These are phyloP conservation scores for Pseudocercospora eumusae DNA, from an alignment of 2,329 filamentous ascomycete genomes.

Conservation along the genomic window DNA sequence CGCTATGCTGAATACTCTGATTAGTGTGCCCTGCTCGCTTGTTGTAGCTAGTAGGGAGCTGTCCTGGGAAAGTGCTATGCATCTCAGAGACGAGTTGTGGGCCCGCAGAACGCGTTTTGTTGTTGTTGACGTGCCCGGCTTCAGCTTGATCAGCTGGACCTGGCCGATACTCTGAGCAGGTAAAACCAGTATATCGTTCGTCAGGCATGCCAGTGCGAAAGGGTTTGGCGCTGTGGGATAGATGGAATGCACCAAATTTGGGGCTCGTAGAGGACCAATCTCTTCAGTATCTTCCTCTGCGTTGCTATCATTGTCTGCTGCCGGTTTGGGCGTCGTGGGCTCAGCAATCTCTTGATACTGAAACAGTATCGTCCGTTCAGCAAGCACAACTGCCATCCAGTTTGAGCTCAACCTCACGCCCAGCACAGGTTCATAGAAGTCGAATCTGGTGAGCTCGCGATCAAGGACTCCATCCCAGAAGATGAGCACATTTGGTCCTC, in stretches of 20 bases:
- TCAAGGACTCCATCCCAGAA: conserved; percentile 89
- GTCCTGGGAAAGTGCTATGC: conserved; percentile 76
- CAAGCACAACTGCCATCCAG: conserved; percentile 74
- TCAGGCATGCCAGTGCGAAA: conserved; percentile 76
- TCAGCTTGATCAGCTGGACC: conserved; percentile 79
- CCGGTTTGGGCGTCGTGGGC: not conserved
- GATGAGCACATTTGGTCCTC: conserved; percentile 37
- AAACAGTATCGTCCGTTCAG: conserved; percentile 36
- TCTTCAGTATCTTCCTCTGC: conserved; percentile 48
- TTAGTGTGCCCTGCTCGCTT: conserved; percentile 87
- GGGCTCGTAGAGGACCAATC: conserved; percentile 23
- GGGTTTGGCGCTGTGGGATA: conserved; percentile 88
- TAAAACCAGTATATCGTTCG: conserved; percentile 72
- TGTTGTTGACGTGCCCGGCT: conserved; percentile 62
- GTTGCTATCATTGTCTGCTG: conserved; percentile 43
- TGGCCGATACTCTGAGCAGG: conserved; percentile 87
- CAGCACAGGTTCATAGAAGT: conserved; percentile 76
- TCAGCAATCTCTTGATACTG: conserved; percentile 33
- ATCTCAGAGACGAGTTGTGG: conserved; percentile 75
- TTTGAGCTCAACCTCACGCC: conserved; percentile 75
- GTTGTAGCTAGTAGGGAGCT: conserved; percentile 83
- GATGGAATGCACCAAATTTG: conserved; percentile 51
- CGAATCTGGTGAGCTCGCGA: conserved; percentile 72
- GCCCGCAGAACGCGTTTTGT: conserved; percentile 87
- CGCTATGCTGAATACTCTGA: conserved; percentile 79